A percentile compares a stretch with the other conserved stretches of the same genome.
These are phyloP conservation scores for Funneliformis caledonium DNA, from an alignment of 371 early-diverging fungal species.

Conservation along the genomic window DNA sequence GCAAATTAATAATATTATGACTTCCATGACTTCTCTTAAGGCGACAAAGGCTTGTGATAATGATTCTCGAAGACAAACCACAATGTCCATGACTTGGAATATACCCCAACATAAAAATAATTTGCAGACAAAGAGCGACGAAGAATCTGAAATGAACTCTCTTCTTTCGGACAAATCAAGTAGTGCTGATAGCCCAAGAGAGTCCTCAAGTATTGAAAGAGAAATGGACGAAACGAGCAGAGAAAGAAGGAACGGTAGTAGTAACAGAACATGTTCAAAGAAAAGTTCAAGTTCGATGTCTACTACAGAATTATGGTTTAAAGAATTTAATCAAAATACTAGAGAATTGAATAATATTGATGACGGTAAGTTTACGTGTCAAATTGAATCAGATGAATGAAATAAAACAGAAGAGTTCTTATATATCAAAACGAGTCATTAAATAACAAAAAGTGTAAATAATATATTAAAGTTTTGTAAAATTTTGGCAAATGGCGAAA, in stretches of 20 bases:
- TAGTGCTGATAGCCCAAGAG: not conserved
- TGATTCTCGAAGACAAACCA: not conserved
- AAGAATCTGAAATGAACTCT: not conserved
- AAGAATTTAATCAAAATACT: slow-evolving; percentile 17
- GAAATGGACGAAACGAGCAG: not conserved
- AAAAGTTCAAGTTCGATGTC: not conserved
- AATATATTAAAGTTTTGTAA: too few species aligned
- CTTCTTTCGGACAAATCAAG: not conserved
- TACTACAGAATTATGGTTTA: slow-evolving; percentile 13
- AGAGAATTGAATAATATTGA: slow-evolving; percentile 22
- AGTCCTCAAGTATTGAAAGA: not conserved
- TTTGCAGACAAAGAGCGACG: not conserved
- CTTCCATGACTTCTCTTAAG: not conserved
- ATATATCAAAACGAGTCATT: too few species aligned
- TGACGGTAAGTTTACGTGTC: slow-evolving; percentile 1
- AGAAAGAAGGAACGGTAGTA: not conserved
- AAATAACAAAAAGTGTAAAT: too few species aligned
- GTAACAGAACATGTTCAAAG: not conserved
- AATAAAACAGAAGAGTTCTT: too few species aligned
- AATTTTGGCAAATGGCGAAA: not conserved
- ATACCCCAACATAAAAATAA: not conserved
- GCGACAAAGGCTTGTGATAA: not conserved
- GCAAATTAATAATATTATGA: not conserved
- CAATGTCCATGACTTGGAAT: not conserved
- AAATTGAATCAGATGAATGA: not conserved